Base-by-base conservation (phyloP, 208 protist genomes). In the Wallacemonas sp. region DNA sequence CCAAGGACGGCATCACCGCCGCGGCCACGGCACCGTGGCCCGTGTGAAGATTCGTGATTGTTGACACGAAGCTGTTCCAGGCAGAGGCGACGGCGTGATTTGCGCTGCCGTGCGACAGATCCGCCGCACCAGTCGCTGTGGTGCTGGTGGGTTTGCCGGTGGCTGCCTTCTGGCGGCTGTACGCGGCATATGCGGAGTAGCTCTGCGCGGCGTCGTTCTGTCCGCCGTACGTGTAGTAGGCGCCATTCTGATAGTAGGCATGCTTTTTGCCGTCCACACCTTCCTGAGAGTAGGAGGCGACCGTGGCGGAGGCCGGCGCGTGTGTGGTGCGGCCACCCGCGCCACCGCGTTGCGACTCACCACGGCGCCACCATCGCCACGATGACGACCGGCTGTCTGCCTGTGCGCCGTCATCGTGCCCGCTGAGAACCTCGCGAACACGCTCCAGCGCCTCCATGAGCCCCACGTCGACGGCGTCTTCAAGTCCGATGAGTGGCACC, bases 161-260 rank as follows among this genome's bases (percentile, higher is more conserved):
- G n/a, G n/a, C n/a, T n/a, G n/a, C n/a, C n/a, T n/a, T n/a, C n/a
- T n/a, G n/a, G 41, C 26, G 30, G 8, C 9, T 32, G 50, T 38
- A 41, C 29, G 26, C 29, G 27, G 15, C n/a, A 17, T 52, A 34
- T 4, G 37, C 58, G 41, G 24, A 24, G 41, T 46, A 5, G n/a
- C 58, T 27, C 27, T 52, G 39, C 15, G 4, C n/a, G 12, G 37
- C 8, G 13, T 29, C 55, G 36, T 61, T 46, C 5, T 37, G 55
- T 2, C 55, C 55, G 45, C 61, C 44, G 55, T 75, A 76, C 12
- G 60, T 64, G 53, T 75, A 76, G 64, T 75, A 75, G 17, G 41
- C 55, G 6, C 74, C 74, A 27, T 76, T 80, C 30, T 76, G 74
- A 42, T 76, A 80, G 36, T 76, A 80, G 32, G 30, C 8, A 19